phyloP scores from a whole-genome alignment of 139 green algal genomes.

The Tetraselmis chui region DNA sequence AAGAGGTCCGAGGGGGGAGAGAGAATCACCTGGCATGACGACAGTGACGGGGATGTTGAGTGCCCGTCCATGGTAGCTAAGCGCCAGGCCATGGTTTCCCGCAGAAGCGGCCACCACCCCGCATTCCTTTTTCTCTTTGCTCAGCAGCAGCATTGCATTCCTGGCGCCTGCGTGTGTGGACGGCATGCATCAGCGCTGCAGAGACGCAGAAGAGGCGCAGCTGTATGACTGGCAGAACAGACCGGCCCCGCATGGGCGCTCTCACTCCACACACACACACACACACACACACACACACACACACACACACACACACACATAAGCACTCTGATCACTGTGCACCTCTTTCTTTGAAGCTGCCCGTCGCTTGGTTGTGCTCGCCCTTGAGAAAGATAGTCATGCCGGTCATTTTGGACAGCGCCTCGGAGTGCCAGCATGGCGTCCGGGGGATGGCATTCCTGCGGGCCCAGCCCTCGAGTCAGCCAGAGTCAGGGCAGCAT shows the following conservation, averaged over 20 bases:
- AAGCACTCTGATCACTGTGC: no score
- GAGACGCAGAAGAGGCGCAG: no score
- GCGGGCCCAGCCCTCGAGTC: no score
- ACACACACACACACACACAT: no score
- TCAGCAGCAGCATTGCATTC: neutral
- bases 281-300: no score
- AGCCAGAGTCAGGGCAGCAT: no score
- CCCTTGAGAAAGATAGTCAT: neutral
- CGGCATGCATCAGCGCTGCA: no score
- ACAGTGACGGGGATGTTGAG: slow-evolving; percentile 18
- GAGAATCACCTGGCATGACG: slow-evolving; percentile 8
- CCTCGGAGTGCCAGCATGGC: neutral
- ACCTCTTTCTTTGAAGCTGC: slow-evolving; percentile 25
- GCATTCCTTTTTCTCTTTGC: neutral
- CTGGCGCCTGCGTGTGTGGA: slow-evolving; percentile 5
- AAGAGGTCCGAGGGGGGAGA: neutral
- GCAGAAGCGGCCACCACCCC: neutral
- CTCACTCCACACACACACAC: no score
- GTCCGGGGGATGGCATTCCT: neutral
- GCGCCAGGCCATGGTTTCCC: slow-evolving; percentile 21
- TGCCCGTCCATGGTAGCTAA: slow-evolving; percentile 10
- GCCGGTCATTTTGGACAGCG: neutral
- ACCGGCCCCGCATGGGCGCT: no score
- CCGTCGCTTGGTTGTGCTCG: slow-evolving; percentile 11
- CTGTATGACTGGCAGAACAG: no score